Evolutionary conservation across 345 rosid species (phyloP), one percentile per base, ranked within the genome.

Genomic region (Gossypium raimondii): DNA sequence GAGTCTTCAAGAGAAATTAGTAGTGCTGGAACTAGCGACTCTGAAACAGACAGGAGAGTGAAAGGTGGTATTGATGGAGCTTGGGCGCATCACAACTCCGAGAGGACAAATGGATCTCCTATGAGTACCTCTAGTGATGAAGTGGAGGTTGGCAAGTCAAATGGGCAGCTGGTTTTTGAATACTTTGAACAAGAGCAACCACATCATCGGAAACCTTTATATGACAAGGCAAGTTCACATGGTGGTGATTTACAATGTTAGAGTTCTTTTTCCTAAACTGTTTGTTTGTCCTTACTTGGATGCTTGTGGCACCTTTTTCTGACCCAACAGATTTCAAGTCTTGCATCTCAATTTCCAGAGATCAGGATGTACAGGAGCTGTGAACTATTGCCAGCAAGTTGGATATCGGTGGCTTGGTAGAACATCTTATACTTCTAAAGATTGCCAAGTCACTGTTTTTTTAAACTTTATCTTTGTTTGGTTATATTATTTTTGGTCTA

Each of bases 331-430:
- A 84, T 93, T 63, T 78, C 78, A 69, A 78, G 62, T 79, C 87
- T 89, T 45, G 84, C 86, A 58, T 81, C 87, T 56, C 81, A 83
- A 27, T 88, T 86, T 81, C 93, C 97, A 41, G 90, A 83, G 41
- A 84, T 93, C 70, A 80, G 78, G 76, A 84, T 76, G 66, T 90
- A 83, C 77, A 75, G 83, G 47, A 93, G 98, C 83, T 91, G 88
- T 79, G 98, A 91, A 78, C 84, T 93, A 78, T 89, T 78, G 20
- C 88, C 92, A 22, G 57, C 88, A 44, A 93, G 98, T 85, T 93
- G 98, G 97, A 76, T 93, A 43, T 82, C 89, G 61, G 92, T 93
- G 53, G 97, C 97, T 68, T 93, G 98, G 98, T 92, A 87, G 25
- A 75, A 27, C 70, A 22, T 77, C 77, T 48, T 24, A 47, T 73